phyloP scores from a whole-genome alignment of 1,284 basidiomycete species.

The Agaricales sp. region DNA sequence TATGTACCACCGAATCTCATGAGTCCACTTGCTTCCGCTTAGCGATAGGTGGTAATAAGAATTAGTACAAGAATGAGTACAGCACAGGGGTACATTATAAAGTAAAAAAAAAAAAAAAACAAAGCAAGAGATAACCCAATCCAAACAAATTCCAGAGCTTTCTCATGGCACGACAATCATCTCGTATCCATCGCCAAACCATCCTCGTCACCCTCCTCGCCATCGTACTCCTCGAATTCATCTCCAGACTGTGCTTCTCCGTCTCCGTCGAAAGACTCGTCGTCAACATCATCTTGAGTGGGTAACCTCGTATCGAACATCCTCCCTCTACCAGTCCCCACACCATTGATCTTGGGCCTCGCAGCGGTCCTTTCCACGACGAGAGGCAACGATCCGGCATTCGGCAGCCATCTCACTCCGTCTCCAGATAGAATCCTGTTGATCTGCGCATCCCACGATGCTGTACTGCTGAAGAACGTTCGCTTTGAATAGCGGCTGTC shows the following conservation, averaged over 20 bases:
- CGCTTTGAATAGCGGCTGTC: not conserved
- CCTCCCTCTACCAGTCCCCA: not conserved
- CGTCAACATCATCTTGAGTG: too few species aligned
- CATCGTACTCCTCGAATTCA: not conserved
- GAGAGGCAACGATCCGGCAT: not conserved
- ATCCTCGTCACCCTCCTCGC: not conserved
- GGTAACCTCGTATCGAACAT: too few species aligned
- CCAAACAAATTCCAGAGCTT: too few species aligned
- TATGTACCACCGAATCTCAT: too few species aligned
- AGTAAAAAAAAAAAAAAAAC: not conserved
- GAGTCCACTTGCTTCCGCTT: too few species aligned
- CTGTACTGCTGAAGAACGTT: not conserved
- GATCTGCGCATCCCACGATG: not conserved
- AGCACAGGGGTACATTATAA: too few species aligned
- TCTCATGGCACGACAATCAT: too few species aligned
- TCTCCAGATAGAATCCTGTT: not conserved
- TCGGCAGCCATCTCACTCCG: not conserved
- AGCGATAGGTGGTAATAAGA: too few species aligned
- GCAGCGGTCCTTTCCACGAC: not conserved
- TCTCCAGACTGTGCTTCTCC: not conserved
- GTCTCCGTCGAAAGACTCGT: not conserved
- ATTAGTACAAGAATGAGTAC: too few species aligned
- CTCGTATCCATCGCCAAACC: not conserved
- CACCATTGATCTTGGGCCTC: not conserved
- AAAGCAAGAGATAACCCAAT: not conserved